phyloP scores from a whole-genome alignment of 2,329 filamentous ascomycete genomes.

The Stagonosporopsis vannaccii region DNA sequence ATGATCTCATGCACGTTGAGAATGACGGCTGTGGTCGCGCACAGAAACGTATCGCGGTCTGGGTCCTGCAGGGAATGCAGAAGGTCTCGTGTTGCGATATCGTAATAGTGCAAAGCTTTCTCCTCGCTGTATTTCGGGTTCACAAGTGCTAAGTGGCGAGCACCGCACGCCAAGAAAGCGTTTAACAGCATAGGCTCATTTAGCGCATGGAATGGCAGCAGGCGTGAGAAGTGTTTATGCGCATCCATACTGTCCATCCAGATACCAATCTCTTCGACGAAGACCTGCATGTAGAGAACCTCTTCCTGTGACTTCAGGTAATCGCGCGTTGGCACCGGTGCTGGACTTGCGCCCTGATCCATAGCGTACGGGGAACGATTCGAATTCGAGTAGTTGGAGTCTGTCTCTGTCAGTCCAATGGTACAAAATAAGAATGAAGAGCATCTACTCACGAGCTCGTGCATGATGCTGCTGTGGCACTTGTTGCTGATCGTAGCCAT shows the following conservation, averaged over 20 bases:
- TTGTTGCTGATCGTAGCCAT: slow-evolving; percentile 49
- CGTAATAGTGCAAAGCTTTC: slow-evolving; percentile 82
- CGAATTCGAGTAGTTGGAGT: slow-evolving; percentile 35
- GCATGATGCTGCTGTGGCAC: slow-evolving; percentile 39
- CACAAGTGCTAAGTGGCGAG: slow-evolving; percentile 77
- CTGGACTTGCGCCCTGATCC: slow-evolving; percentile 34
- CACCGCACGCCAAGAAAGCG: slow-evolving; percentile 87
- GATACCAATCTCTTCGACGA: slow-evolving; percentile 85
- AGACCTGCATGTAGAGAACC: slow-evolving; percentile 88
- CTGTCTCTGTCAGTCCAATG: slow-evolving; percentile 23
- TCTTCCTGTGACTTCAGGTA: slow-evolving; percentile 79
- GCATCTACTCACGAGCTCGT: slow-evolving; percentile 29
- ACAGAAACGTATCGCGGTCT: slow-evolving; percentile 81
- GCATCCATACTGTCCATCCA: slow-evolving; percentile 96
- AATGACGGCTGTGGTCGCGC: slow-evolving; percentile 85
- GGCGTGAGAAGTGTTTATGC: slow-evolving; percentile 82
- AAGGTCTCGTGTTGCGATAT: slow-evolving; percentile 81
- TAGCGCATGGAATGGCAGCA: slow-evolving; percentile 83
- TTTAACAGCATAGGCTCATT: slow-evolving; percentile 88
- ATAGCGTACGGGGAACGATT: slow-evolving; percentile 36
- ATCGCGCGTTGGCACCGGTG: slow-evolving; percentile 56
- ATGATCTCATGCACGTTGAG: slow-evolving; percentile 94
- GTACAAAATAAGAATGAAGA: neutral
- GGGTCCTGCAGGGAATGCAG: slow-evolving; percentile 81
- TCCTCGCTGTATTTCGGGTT: slow-evolving; percentile 76